A percentile compares a stretch with the other conserved stretches of the same genome.
Evolutionary conservation across 768 basidiomycete genomes (phyloP).

Genomic region (Fomitopsis pulvina): DNA sequence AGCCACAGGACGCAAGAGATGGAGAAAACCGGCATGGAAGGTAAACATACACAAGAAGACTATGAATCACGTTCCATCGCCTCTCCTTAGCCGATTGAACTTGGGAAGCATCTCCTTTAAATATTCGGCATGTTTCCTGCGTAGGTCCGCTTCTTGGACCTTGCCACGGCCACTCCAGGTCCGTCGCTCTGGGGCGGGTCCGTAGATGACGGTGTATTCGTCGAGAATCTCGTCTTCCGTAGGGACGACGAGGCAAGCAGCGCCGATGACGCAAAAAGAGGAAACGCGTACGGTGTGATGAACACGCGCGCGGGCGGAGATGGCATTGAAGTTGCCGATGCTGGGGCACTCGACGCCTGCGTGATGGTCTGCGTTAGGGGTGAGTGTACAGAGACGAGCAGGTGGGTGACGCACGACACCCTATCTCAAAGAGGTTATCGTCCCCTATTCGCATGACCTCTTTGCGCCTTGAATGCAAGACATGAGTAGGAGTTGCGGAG

Average conservation of each 20-base stretch:
- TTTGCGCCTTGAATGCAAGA: conserved; percentile 41
- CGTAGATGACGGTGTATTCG: conserved; percentile 82
- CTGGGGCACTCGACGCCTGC: conserved; percentile 82
- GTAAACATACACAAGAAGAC: too few species aligned
- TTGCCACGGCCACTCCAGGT: conserved; percentile 84
- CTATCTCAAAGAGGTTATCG: conserved; percentile 91
- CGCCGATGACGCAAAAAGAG: conserved; percentile 78
- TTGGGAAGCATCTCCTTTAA: conserved; percentile 87
- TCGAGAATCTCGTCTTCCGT: conserved; percentile 73
- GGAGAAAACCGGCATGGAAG: too few species aligned
- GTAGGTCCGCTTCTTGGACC: conserved; percentile 75
- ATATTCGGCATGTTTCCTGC: conserved; percentile 88
- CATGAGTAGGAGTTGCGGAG: neutral
- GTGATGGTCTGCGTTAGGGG: neutral
- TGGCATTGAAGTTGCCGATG: conserved; percentile 80
- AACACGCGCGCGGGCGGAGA: conserved; percentile 78
- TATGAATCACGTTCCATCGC: conserved; percentile 17
- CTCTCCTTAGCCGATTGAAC: conserved; percentile 58
- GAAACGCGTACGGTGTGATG: conserved; percentile 77
- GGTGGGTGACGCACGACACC: conserved; percentile 57
- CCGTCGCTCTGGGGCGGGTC: conserved; percentile 64
- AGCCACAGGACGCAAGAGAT: too few species aligned
- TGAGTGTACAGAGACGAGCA: neutral
- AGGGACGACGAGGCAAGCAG: conserved; percentile 72
- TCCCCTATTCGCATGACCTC: conserved; percentile 92